These are phyloP conservation scores for Colletotrichum neosansevieriae DNA, from an alignment of 2,329 filamentous ascomycete genomes.

Conservation along the genomic window DNA sequence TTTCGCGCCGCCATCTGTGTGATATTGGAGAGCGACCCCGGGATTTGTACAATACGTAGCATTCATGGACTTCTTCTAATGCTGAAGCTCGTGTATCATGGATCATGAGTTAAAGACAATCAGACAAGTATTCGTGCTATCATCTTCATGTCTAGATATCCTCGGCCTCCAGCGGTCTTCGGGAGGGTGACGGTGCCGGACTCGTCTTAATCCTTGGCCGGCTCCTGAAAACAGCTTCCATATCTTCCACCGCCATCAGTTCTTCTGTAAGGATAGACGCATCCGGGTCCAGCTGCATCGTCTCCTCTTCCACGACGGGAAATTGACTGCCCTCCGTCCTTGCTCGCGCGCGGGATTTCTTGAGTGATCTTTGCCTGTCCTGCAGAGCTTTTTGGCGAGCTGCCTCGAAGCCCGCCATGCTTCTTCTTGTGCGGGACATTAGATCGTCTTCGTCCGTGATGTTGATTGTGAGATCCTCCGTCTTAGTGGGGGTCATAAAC, in stretches of 20 bases:
- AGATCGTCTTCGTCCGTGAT: constrained; percentile 61
- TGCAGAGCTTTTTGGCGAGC: constrained; percentile 71
- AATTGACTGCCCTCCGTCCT: constrained; percentile 61
- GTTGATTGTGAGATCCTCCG: constrained; percentile 42
- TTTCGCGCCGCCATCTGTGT: no score
- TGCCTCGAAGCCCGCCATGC: constrained; percentile 73
- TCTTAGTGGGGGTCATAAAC: constrained; percentile 15
- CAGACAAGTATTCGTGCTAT: background rate
- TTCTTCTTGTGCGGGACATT: constrained; percentile 68
- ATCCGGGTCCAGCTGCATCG: constrained; percentile 47
- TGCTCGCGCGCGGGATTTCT: constrained; percentile 52
- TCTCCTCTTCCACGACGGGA: constrained; percentile 58
- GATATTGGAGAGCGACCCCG: background rate
- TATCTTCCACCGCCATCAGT: constrained; percentile 79
- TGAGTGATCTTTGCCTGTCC: constrained; percentile 65
- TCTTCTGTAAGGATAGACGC: constrained; percentile 72
- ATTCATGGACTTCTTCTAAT: constrained; percentile 15
- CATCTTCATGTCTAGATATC: background rate
- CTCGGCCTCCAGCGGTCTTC: constrained; percentile 35
- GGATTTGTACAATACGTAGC: constrained; percentile 35
- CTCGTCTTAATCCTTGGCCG: constrained; percentile 84
- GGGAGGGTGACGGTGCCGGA: constrained; percentile 68
- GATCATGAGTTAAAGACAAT: background rate
- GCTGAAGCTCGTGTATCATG: constrained; percentile 20
- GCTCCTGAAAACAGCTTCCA: constrained; percentile 87